Percentiles rank a stretch among this genome's conserved stretches.
Conservation (phyloP, 139 green algal species). For the Chlamydomonas sp. region DNA sequence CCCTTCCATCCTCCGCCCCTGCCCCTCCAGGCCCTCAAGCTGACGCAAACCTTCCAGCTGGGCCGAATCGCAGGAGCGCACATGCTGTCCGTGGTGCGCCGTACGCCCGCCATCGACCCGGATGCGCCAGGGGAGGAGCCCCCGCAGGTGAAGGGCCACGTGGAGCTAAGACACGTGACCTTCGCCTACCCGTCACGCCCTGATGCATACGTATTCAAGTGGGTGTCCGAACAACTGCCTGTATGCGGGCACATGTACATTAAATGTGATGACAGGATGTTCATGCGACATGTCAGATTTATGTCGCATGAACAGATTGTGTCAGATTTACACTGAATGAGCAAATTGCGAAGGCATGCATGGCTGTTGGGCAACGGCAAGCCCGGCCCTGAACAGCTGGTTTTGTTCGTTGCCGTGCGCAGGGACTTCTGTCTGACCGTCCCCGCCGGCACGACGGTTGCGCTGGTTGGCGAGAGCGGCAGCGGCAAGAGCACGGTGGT, state of each 20-base stretch:
- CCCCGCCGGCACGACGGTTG: slow-evolving; percentile 82
- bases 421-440: slow-evolving; percentile 46
- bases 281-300: too few relatives aligned
- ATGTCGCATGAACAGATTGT: too few relatives aligned
- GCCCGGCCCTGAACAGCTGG: too few relatives aligned
- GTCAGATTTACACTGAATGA: too few relatives aligned
- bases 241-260: too few relatives aligned
- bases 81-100: slow-evolving; percentile 78
- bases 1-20: neutral
- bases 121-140: neutral
- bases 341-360: too few relatives aligned
- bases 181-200: slow-evolving; percentile 87
- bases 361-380: too few relatives aligned
- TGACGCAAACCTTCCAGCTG: slow-evolving; percentile 59
- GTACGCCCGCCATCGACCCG: slow-evolving; percentile 63
- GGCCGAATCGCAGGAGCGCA: slow-evolving; percentile 60
- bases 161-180: slow-evolving; percentile 54
- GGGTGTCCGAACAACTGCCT: too few relatives aligned
- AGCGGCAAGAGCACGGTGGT: slow-evolving; percentile 66
- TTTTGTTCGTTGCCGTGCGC: too few relatives aligned
- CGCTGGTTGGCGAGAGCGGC: slow-evolving; percentile 90
- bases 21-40: slow-evolving; percentile 43
- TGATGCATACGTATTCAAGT: slow-evolving; percentile 65
- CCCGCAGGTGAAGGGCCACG: neutral
- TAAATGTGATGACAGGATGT: too few relatives aligned